Conservation (phyloP, 2,329 filamentous ascomycete species). For the Harringtonia aguacate region DNA sequence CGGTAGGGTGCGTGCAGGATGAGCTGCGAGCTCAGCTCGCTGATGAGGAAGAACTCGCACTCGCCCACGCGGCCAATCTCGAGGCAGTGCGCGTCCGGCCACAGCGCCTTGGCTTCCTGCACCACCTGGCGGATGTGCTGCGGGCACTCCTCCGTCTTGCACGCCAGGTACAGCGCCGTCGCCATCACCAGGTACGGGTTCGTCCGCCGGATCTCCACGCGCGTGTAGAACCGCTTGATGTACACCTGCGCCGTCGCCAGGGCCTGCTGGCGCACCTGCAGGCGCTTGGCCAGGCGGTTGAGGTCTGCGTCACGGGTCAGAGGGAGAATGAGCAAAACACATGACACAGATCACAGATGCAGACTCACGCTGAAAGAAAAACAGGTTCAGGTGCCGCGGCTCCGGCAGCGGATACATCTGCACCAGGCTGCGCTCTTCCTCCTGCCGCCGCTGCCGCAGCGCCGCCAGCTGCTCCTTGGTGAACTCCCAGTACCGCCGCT, state of each 20-base stretch:
- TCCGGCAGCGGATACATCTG: constrained; percentile 77
- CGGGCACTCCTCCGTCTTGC: constrained; percentile 96
- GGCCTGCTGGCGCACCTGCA: constrained; percentile 80
- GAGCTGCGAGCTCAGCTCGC: constrained; percentile 80
- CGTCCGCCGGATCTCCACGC: constrained; percentile 81
- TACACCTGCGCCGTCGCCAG: constrained; percentile 93
- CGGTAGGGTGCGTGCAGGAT: constrained; percentile 89
- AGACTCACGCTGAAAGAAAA: constrained; percentile 74
- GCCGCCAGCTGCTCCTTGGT: constrained; percentile 68
- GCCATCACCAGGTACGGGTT: constrained; percentile 89
- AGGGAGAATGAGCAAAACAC: neutral
- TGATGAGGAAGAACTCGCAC: constrained; percentile 88
- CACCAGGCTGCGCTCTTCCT: constrained; percentile 62
- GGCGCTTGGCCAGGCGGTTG: constrained; percentile 70
- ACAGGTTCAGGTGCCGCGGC: constrained; percentile 73
- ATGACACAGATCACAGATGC: neutral
- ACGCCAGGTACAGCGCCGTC: constrained; percentile 90
- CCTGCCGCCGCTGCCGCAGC: constrained; percentile 65
- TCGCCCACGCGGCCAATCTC: constrained; percentile 82
- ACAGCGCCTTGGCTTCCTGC: constrained; percentile 73
- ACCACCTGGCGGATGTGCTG: constrained; percentile 91
- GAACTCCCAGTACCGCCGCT: constrained; percentile 84
- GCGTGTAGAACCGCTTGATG: constrained; percentile 85
- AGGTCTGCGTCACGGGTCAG: constrained; percentile 48
- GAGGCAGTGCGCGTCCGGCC: constrained; percentile 64